These are phyloP conservation scores for Chenopodium suecicum DNA, from an alignment of 148 eudicot genomes.

Conservation along the genomic window DNA sequence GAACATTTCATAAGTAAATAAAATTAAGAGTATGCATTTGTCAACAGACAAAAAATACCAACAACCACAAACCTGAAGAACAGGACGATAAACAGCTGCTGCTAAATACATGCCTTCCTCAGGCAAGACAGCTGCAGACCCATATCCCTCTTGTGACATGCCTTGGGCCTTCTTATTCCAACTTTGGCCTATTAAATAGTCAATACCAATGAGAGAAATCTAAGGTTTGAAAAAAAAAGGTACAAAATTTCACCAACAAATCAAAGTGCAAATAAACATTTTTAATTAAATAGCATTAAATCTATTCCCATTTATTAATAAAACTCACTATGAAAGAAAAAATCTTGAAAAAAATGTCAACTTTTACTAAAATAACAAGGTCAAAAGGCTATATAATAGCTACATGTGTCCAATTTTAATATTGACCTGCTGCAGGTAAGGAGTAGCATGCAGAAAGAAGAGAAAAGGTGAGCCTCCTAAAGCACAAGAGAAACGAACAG, in stretches of 20 bases:
- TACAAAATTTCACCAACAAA: background rate
- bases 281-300: background rate
- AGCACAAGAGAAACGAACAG: too few relatives aligned
- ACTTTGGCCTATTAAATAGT: slow-evolving; percentile 45
- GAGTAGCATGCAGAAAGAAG: background rate
- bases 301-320: background rate
- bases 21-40: background rate
- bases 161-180: slow-evolving; percentile 78
- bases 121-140: slow-evolving; percentile 86
- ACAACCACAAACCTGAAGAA: slow-evolving; percentile 67
- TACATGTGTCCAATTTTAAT: background rate
- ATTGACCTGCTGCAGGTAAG: background rate
- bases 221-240: background rate
- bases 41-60: background rate
- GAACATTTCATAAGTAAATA: slow-evolving; percentile 12
- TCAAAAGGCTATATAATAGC: too few relatives aligned
- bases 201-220: background rate
- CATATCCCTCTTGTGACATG: slow-evolving; percentile 92
- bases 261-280: background rate
- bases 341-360: background rate
- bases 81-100: slow-evolving; percentile 95
- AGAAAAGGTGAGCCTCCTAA: background rate
- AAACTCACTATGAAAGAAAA: background rate
- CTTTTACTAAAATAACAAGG: too few relatives aligned
- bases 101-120: slow-evolving; percentile 97